Percentiles rank a stretch among this genome's conserved stretches.
These are phyloP conservation scores for Bipolaris oryzae DNA, from an alignment of 2,329 filamentous ascomycete species.

Conservation along the genomic window DNA sequence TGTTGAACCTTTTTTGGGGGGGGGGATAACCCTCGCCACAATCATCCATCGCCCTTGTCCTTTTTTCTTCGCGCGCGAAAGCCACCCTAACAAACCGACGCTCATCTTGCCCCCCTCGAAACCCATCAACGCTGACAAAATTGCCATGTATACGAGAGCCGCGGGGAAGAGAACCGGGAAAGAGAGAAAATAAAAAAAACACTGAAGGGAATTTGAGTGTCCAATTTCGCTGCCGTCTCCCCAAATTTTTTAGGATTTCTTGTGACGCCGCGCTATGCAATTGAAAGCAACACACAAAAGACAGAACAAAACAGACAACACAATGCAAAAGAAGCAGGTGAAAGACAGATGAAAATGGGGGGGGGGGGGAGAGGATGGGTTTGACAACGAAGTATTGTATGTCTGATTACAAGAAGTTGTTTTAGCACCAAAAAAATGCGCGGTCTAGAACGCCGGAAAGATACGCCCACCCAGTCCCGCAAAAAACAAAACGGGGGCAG, in stretches of 20 bases:
- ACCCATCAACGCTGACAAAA: too few species aligned
- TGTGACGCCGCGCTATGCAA: constrained; percentile 34
- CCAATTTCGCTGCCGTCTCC: constrained; percentile 9
- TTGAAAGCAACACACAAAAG: constrained; percentile 6
- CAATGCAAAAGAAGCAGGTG: constrained; percentile 8
- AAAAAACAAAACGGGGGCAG: neutral
- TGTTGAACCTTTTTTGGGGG: too few species aligned
- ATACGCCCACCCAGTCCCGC: neutral
- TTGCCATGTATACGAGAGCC: neutral
- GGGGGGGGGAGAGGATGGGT: neutral
- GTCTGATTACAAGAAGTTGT: constrained; percentile 21
- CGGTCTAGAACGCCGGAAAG: constrained; percentile 10
- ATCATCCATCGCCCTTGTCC: too few species aligned
- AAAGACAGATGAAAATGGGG: neutral
- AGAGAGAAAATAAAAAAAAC: neutral
- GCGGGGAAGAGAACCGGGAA: neutral
- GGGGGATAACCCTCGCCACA: too few species aligned
- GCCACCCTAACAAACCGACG: too few species aligned
- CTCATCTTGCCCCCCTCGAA: too few species aligned
- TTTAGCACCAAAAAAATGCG: constrained; percentile 6
- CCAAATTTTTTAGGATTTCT: constrained; percentile 23
- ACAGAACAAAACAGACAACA: too few species aligned
- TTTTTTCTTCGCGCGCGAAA: too few species aligned
- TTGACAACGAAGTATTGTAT: too few species aligned
- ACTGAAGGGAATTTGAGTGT: neutral